phyloP scores from a whole-genome alignment of 2,329 filamentous ascomycete genomes.

The Ceratocystis huliohia region DNA sequence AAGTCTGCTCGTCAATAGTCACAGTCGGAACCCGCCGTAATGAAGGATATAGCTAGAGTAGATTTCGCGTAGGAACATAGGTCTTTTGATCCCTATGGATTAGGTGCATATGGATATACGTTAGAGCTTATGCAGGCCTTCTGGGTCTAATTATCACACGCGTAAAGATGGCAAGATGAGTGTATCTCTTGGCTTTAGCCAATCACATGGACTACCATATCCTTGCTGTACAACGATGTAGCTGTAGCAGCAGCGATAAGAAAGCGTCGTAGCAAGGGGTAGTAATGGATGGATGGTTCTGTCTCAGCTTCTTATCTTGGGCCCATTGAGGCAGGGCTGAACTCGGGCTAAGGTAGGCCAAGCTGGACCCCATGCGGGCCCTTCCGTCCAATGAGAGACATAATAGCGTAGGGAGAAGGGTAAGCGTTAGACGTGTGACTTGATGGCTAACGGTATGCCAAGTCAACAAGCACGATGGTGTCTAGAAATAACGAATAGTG shows the following conservation, averaged over 20 bases:
- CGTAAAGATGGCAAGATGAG: background rate
- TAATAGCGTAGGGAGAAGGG: background rate
- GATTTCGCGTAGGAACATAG: background rate
- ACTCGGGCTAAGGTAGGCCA: background rate
- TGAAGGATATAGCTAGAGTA: background rate
- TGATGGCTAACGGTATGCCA: no score
- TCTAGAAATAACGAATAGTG: no score
- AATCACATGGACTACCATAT: background rate
- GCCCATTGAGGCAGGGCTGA: background rate
- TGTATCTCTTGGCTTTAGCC: background rate
- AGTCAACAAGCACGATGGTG: no score
- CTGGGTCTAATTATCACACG: background rate
- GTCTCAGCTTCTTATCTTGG: constrained; percentile 10
- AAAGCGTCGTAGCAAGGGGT: background rate
- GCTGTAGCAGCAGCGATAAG: background rate
- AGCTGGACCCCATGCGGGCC: background rate
- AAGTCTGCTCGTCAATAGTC: background rate
- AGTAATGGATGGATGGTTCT: background rate
- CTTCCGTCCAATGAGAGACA: background rate
- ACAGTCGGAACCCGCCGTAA: background rate
- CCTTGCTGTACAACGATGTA: constrained; percentile 3
- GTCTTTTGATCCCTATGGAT: background rate
- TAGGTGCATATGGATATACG: background rate
- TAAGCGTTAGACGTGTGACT: background rate
- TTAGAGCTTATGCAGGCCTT: background rate